Evolutionary conservation across 352 stramenopile genomes (phyloP).

Genomic region (Ophiocytium majus): DNA sequence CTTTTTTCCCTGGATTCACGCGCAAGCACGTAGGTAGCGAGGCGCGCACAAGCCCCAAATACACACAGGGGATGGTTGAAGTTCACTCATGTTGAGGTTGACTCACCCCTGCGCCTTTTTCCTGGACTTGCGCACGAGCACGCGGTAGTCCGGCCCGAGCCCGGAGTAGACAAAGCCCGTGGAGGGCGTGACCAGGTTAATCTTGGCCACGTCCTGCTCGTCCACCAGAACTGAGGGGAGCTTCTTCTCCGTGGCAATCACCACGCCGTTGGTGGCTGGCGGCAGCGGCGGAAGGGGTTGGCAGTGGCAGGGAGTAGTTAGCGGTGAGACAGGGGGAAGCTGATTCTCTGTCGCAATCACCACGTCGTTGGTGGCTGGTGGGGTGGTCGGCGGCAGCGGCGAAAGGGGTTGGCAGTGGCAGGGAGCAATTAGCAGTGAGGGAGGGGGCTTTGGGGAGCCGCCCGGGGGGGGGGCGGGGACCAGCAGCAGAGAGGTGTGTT

Average conservation of each 20-base stretch:
- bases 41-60: no score
- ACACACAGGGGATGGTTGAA: no score
- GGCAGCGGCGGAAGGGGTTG: neutral
- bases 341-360: slow-evolving; percentile 99
- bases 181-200: slow-evolving; percentile 81
- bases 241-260: slow-evolving; percentile 99
- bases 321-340: slow-evolving; percentile 82
- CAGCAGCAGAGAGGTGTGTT: no score
- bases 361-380: slow-evolving; percentile 96
- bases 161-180: slow-evolving; percentile 93
- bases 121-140: slow-evolving; percentile 87
- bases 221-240: slow-evolving; percentile 91
- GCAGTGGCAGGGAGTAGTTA: no score
- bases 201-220: slow-evolving; percentile 89
- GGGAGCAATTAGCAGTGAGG: no score
- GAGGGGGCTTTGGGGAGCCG: no score
- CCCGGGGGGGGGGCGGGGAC: no score
- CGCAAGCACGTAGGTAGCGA: no score
- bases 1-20: no score
- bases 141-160: slow-evolving; percentile 96
- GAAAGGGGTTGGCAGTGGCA: neutral
- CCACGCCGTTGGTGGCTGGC: slow-evolving; percentile 94
- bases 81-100: no score
- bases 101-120: slow-evolving; percentile 70
- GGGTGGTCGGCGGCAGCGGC: neutral